These are phyloP conservation scores for Fusarium secorum DNA, from an alignment of 2,329 filamentous ascomycete genomes.

Conservation along the genomic window DNA sequence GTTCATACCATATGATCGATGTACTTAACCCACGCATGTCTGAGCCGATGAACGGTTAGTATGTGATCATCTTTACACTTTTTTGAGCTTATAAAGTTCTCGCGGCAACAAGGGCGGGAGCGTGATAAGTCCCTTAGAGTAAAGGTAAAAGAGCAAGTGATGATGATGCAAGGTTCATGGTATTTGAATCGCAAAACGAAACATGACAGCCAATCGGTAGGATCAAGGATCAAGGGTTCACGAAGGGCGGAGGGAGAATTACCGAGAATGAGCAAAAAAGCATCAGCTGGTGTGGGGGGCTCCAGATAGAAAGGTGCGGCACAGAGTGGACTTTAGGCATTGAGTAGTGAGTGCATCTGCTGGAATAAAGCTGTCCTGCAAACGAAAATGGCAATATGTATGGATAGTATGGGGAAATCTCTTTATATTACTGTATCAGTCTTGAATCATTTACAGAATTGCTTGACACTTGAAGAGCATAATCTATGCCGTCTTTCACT, in stretches of 20 bases:
- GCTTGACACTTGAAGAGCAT: not conserved
- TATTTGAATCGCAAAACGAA: conserved; percentile 12
- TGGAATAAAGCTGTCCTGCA: not conserved
- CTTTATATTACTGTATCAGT: not conserved
- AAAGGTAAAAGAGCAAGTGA: conserved; percentile 8
- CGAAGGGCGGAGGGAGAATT: conserved; percentile 5
- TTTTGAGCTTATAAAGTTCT: conserved; percentile 21
- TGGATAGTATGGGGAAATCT: not conserved
- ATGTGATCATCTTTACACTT: not conserved
- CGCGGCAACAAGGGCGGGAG: conserved; percentile 27
- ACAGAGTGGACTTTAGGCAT: not conserved
- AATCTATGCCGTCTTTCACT: not conserved
- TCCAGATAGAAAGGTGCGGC: not conserved
- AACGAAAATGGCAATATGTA: not conserved
- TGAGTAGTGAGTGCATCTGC: not conserved
- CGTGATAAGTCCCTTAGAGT: conserved; percentile 6
- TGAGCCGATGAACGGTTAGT: not conserved
- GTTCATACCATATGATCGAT: not conserved
- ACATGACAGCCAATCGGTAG: conserved; percentile 19
- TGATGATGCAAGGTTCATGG: conserved; percentile 29
- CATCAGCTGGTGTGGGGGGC: conserved; percentile 24
- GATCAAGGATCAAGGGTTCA: conserved; percentile 19
- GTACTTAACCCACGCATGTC: not conserved
- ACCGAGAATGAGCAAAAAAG: conserved; percentile 15
- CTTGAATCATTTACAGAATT: not conserved